Evolutionary conservation across 83 land plant species (phyloP).

Genomic region (Thuja plicata): DNA sequence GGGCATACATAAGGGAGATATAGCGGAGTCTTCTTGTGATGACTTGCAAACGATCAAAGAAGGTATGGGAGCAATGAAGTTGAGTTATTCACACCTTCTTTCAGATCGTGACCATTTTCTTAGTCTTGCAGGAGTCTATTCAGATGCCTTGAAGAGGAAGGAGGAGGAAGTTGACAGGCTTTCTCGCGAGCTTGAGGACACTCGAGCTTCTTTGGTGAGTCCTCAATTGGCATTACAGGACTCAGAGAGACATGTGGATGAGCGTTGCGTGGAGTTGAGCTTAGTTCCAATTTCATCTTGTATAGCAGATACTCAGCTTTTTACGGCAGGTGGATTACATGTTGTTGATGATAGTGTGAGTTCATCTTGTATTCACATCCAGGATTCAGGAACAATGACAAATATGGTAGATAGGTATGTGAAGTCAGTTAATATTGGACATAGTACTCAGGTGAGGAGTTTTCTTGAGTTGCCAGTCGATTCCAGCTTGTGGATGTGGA

Average conservation of each 20-base stretch:
- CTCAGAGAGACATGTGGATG: neutral
- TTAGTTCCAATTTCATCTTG: neutral
- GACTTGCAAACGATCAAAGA: too few relatives aligned
- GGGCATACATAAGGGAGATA: too few relatives aligned
- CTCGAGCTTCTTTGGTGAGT: neutral
- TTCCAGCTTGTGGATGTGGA: too few relatives aligned
- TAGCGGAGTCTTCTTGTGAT: too few relatives aligned
- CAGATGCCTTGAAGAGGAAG: neutral
- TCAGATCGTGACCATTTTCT: too few relatives aligned
- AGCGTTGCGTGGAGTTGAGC: neutral
- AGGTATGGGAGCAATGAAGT: too few relatives aligned
- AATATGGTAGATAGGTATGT: too few relatives aligned
- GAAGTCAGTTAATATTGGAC: neutral
- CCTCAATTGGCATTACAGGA: neutral
- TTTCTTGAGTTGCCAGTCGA: too few relatives aligned
- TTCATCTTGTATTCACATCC: too few relatives aligned
- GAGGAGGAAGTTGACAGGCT: neutral
- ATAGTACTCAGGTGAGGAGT: too few relatives aligned
- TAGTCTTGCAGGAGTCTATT: too few relatives aligned
- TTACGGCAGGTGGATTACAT: neutral
- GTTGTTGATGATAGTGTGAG: neutral
- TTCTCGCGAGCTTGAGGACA: neutral
- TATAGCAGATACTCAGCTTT: neutral
- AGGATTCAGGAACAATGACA: neutral
- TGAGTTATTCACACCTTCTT: too few relatives aligned